Evolutionary conservation across 495 filamentous ascomycete genomes (phyloP), one percentile per base, ranked within the genome.

Genomic region (Hypoxylon lienhwacheense): DNA sequence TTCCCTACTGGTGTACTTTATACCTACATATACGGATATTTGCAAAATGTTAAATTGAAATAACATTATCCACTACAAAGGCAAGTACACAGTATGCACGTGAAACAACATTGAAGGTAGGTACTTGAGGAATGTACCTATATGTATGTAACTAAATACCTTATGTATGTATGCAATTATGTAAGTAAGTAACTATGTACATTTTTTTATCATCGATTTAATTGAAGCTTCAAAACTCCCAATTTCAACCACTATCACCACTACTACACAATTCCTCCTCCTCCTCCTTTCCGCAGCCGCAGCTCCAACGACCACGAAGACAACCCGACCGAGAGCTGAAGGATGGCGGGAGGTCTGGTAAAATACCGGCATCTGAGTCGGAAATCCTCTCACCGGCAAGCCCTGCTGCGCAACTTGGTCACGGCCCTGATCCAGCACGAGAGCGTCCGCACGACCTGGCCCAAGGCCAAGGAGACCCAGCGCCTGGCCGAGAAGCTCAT

Each of bases 401-500:
- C 93, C 46, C 82, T 98, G 55, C 87, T 98, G 50, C 90, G 93
- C 58, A 97, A 97, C 72, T 80, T 98, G 34, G 90, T 97, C 65
- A 95, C 91, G 52, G 92, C 90, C n/a, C 87, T 98, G 47, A 83
- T 98, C 77, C 77, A 86, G 65, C 83, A 96, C 69, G 93, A 98
- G 74, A 82, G 87, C 44, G 95, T 98, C 76, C 83, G 82, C 37
- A 98, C 93, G 19, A 96, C 93, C 73, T 97, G 86, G 84, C 82
- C 83, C 68, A 97, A 97, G 75, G 93, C 93, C 22, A 98, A 97
- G 71, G 93, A 98, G 75, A 88, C 93, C 34, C 93, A 97, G 71
- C 81, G 86, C 1, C 69, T 97, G 20, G 93, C 93, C 28, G 93
- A 98, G 65, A 90, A 91, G 76, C 78, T 96, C 52, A 90, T 98